Evolutionary conservation across 495 filamentous ascomycete genomes (phyloP).

Genomic region (Xylaria curta): DNA sequence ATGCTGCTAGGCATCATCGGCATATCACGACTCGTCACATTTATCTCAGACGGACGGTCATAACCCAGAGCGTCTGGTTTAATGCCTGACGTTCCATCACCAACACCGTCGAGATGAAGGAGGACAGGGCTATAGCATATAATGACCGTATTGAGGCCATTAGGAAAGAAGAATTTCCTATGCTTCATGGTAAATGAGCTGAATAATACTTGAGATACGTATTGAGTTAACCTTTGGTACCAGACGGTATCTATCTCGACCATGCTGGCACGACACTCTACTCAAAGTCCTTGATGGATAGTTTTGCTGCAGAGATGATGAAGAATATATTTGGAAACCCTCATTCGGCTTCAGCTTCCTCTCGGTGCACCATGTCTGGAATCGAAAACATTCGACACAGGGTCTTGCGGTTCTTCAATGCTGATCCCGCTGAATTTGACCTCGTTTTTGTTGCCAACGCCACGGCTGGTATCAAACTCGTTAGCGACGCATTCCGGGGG

Average conservation of each 20-base stretch:
- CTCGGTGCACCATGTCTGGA: conserved; percentile 73
- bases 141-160: conserved; percentile 70
- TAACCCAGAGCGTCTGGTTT: conserved; percentile 3
- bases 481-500: conserved; percentile 75
- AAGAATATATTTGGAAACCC: conserved; percentile 87
- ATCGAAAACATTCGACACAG: conserved; percentile 79
- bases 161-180: conserved; percentile 78
- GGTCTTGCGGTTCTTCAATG: conserved; percentile 80
- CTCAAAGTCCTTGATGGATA: conserved; percentile 79
- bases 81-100: conserved; percentile 26
- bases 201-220: conserved; percentile 21
- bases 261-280: conserved; percentile 90
- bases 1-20: conserved; percentile 13
- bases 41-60: conserved; percentile 23
- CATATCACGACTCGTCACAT: neutral
- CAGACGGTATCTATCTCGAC: conserved; percentile 84
- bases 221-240: conserved; percentile 11
- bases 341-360: conserved; percentile 84
- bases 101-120: conserved; percentile 36
- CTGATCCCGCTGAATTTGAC: conserved; percentile 83
- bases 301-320: conserved; percentile 76
- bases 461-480: conserved; percentile 88
- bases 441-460: conserved; percentile 92
- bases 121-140: conserved; percentile 55
- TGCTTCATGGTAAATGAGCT: conserved; percentile 70